These are phyloP conservation scores for Penicillium lagena DNA, from an alignment of 495 filamentous ascomycete genomes.

Conservation along the genomic window DNA sequence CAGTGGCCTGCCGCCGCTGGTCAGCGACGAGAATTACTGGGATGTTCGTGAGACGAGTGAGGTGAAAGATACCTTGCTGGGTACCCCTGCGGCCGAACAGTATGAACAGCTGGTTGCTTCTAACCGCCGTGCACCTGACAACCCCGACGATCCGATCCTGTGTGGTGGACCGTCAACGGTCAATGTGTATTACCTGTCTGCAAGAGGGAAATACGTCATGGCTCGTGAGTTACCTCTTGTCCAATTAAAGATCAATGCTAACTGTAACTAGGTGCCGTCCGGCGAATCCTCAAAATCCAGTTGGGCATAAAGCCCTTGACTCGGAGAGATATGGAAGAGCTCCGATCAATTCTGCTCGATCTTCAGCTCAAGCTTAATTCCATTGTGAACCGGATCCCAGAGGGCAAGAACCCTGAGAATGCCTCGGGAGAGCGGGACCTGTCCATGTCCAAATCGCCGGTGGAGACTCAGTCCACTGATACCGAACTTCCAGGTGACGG, in stretches of 20 bases:
- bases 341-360: slow-evolving; percentile 36
- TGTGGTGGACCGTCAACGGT: slow-evolving; percentile 42
- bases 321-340: slow-evolving; percentile 39
- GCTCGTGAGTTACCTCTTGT: slow-evolving; percentile 26
- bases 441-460: slow-evolving; percentile 27
- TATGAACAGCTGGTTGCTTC: slow-evolving; percentile 28
- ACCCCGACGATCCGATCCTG: slow-evolving; percentile 37
- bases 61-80: slow-evolving; percentile 39
- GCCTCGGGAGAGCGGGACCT: slow-evolving; percentile 13
- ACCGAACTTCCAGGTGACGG: slow-evolving; percentile 32
- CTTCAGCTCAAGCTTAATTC: slow-evolving; percentile 40
- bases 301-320: slow-evolving; percentile 39
- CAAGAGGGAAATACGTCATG: slow-evolving; percentile 41
- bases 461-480: slow-evolving; percentile 18
- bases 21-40: slow-evolving; percentile 42
- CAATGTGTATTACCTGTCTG: slow-evolving; percentile 42
- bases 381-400: slow-evolving; percentile 36
- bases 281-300: slow-evolving; percentile 39
- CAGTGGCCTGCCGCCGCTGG: slow-evolving; percentile 37
- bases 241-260: slow-evolving; percentile 6
- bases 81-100: slow-evolving; percentile 29
- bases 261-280: slow-evolving; percentile 29
- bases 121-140: slow-evolving; percentile 30
- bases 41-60: slow-evolving; percentile 40
- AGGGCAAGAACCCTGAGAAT: slow-evolving; percentile 4